Evolutionary conservation across 257 asterid species (phyloP).

Genomic region (Scutellaria minor): DNA sequence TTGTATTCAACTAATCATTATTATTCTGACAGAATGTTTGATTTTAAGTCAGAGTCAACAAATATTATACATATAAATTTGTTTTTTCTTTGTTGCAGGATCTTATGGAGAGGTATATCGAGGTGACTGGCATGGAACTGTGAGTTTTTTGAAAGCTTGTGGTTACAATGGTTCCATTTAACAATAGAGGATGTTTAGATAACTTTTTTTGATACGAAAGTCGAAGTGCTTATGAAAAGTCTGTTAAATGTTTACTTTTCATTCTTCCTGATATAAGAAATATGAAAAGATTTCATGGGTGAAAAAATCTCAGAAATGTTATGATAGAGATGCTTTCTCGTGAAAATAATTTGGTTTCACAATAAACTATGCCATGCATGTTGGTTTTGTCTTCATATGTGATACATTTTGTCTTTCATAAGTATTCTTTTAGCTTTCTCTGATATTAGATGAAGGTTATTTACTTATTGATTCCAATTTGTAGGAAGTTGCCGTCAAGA

Average conservation of each 20-base stretch:
- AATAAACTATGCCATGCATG: slow-evolving; percentile 4
- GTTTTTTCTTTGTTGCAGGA: slow-evolving; percentile 55
- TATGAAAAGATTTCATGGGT: background rate
- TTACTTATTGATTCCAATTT: slow-evolving; percentile 42
- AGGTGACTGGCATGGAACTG: slow-evolving; percentile 99
- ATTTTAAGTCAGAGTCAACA: slow-evolving; percentile 16
- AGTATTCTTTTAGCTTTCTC: slow-evolving; percentile 25
- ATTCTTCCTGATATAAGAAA: background rate
- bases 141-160: slow-evolving; percentile 55
- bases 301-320: background rate
- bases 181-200: slow-evolving; percentile 11
- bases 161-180: slow-evolving; percentile 22
- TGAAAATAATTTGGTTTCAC: background rate
- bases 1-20: slow-evolving; percentile 31
- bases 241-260: slow-evolving; percentile 11
- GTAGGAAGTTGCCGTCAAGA: slow-evolving; percentile 98
- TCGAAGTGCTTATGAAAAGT: slow-evolving; percentile 2
- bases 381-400: slow-evolving; percentile 17
- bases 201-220: slow-evolving; percentile 20
- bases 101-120: slow-evolving; percentile 97
- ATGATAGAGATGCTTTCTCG: background rate
- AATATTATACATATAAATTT: slow-evolving; percentile 18
- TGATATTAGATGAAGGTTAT: slow-evolving; percentile 31
- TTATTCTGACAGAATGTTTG: slow-evolving; percentile 32
- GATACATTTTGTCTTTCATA: slow-evolving; percentile 24